Base-by-base conservation (phyloP, 1,284 basidiomycete species). In the Phellopilus nigrolimitatus region DNA sequence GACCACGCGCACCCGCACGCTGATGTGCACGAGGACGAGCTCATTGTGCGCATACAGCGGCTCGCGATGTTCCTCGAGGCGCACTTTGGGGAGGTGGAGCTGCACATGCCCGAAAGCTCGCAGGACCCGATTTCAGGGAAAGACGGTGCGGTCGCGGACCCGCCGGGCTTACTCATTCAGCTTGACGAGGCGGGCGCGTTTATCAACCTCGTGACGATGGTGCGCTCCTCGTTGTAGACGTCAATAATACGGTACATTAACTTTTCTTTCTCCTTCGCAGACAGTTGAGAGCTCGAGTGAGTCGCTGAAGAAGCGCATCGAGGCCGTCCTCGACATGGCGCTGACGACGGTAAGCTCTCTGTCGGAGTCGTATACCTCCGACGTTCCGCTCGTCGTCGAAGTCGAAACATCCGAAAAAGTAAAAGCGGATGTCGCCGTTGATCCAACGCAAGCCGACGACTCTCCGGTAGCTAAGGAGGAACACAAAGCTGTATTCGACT, bases 1-100 rank as follows among this genome's bases (percentile, higher is more conserved):
- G 54, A 64, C 1, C 68, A 72, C 49, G 62, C 70, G 4, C 73
- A 75, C 55, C 62, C 69, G 5, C 77, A 82, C 58, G 62, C 74
- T 4, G 82, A 83, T 54, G 67, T 74, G 4, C 77, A 83, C 10
- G 72, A 72, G 17, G 64, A 66, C 9, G 58, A 61, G 17, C 71
- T 68, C 41, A 75, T 80, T 37, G 72, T 76, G 22, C 80, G 88
- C 47, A 84, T 94, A 47, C 84, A 88, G 60, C 76, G 84, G 27
- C 72, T 97, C 27, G 87, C 86, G 13, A 87, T 89, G 75, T 97
- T 98, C 73, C 78, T 98, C 21, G 88, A 94, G 66, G 91, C 94
- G 12, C 94, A 98, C 68, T 98, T 98, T 60, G 93, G 94, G 27
- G 82, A 92, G 24, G 88, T 97, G 19, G 88, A 94, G 62, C 70